Base-by-base conservation (phyloP, 2,329 filamentous ascomycete genomes). In the Drechslera avenae region DNA sequence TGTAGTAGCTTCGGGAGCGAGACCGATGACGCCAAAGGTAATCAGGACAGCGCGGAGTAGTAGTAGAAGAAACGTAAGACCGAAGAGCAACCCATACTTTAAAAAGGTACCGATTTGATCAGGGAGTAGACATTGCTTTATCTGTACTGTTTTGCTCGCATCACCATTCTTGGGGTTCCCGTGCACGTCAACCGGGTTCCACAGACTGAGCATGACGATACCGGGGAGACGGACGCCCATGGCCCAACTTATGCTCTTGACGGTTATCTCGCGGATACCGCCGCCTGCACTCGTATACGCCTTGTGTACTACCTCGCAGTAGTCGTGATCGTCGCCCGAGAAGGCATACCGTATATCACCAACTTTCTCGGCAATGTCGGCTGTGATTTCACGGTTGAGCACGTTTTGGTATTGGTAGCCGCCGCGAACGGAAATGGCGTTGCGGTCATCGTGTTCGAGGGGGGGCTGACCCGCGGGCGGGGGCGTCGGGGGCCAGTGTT, bases 321-420 rank as follows among this genome's bases (percentile, higher is more conserved):
- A 97, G 76, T 99, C 94, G 76, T 99, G 94, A 68, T 99, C 94
- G 64, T 99, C 94, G 9, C 94, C 94, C 0, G 91, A 96, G 69
- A 97, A 99, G 35, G 92, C 88, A 59, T 94, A 88, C 3, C 85
- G 81, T 10, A 97, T 84, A 55, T 94, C 90, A 28, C 91, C 91
- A 28, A 96, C 80, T 57, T 86, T 89, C 52, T 87, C 82, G 34
- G 96, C 78, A 31, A 99, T 78, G 43, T 86, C 85, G 37, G 85
- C 81, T 0, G 92, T 94, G 60, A 97, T 85, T 2, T 84, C 81
- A 41, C 87, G 84, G 42, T 83, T 88, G 19, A 99, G 83, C 2
- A 97, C 93, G 64, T 97, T 99, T 72, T 97, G 93, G 68, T 99
- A 99, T 72, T 99, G 94, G 68, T 97, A 97, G 12, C 94, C 94